phyloP scores from a whole-genome alignment of 108 stramenopile species.

The Fragilariopsis cylindrus region DNA sequence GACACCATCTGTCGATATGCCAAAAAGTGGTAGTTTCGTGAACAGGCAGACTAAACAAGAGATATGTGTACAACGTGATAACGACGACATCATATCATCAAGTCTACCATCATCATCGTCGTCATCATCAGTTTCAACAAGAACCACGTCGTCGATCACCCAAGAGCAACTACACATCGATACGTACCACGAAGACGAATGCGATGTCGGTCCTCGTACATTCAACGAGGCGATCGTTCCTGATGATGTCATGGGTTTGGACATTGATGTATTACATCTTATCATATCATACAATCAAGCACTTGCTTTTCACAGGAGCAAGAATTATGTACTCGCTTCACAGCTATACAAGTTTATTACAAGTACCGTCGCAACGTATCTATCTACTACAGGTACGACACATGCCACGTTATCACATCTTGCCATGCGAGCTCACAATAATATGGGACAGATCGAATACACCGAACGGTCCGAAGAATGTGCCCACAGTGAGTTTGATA shows the following conservation, averaged over 20 bases:
- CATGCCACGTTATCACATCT: slow-evolving; percentile 15
- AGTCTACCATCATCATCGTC: no score
- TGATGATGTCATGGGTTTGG: slow-evolving; percentile 1
- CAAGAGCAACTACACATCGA: slow-evolving; percentile 5
- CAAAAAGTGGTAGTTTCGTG: no score
- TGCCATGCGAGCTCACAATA: slow-evolving; percentile 47
- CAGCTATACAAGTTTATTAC: slow-evolving; percentile 25
- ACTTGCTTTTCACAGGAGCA: slow-evolving; percentile 29
- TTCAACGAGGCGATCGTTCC: slow-evolving; percentile 23
- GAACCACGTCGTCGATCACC: background rate
- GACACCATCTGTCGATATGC: background rate
- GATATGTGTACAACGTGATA: no score
- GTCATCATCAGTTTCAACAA: background rate
- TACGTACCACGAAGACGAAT: slow-evolving; percentile 50
- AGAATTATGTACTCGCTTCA: slow-evolving; percentile 20
- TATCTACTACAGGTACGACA: background rate
- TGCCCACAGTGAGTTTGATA: slow-evolving; percentile 35
- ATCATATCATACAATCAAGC: slow-evolving; percentile 46
- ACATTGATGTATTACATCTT: slow-evolving; percentile 28
- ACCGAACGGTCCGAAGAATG: slow-evolving; percentile 28
- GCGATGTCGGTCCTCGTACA: slow-evolving; percentile 46
- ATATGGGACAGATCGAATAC: slow-evolving; percentile 50
- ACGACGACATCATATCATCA: background rate
- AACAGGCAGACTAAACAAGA: no score
- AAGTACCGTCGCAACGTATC: slow-evolving; percentile 1